Evolutionary conservation across 257 asterid species (phyloP).

Genomic region (Solanum dulcamara): DNA sequence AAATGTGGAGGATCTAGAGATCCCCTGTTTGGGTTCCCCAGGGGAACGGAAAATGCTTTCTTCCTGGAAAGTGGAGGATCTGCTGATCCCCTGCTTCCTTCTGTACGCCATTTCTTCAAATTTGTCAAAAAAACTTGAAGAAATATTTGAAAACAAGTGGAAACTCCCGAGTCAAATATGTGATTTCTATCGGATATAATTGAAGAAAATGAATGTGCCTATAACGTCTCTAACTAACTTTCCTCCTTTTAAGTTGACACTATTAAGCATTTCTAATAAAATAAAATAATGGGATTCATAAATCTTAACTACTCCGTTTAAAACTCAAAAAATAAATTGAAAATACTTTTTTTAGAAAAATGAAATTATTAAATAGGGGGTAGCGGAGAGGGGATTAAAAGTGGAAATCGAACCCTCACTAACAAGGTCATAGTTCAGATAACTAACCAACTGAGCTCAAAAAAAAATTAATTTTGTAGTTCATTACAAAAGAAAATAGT

Average conservation of each 20-base stretch:
- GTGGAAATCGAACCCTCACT: no score
- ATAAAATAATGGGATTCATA: neutral
- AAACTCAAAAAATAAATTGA: no score
- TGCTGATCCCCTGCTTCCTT: constrained; percentile 9
- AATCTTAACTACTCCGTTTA: neutral
- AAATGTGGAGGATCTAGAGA: constrained; percentile 10
- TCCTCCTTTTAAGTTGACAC: neutral
- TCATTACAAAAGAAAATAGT: no score
- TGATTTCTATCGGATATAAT: neutral
- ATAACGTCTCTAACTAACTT: neutral
- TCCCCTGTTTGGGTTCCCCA: neutral
- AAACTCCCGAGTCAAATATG: neutral
- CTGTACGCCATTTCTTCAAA: constrained; percentile 10
- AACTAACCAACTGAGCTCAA: no score
- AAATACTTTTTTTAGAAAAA: no score
- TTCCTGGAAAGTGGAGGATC: constrained; percentile 11
- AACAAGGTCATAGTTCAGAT: no score
- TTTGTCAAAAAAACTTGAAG: neutral
- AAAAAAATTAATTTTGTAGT: no score
- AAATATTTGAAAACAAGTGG: neutral
- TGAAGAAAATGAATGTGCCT: neutral
- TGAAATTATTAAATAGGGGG: no score
- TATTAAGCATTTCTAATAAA: neutral
- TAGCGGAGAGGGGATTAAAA: no score
- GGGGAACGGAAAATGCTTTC: neutral